Percentiles rank a stretch among this genome's conserved stretches.
These are phyloP conservation scores for Anthracocystis walkeri DNA, from an alignment of 1,284 basidiomycete species.

Conservation along the genomic window DNA sequence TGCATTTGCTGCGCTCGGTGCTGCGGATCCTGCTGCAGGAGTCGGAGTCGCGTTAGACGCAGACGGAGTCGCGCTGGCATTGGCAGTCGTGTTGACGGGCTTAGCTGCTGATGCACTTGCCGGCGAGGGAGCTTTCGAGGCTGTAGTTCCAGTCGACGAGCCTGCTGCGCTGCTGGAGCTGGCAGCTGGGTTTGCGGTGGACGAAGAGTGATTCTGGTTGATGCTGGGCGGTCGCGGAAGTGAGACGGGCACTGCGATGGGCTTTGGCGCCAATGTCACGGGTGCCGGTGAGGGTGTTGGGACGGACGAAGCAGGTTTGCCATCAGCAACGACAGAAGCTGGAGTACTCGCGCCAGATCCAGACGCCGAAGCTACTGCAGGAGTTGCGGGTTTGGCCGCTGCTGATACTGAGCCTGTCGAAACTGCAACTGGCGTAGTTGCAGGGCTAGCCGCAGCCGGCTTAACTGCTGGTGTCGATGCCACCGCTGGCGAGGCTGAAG, in stretches of 20 bases:
- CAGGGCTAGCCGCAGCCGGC: not conserved
- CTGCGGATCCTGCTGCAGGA: slow-evolving; percentile 1
- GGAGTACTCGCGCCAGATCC: slow-evolving; percentile 7
- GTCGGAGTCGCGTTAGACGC: slow-evolving; percentile 12
- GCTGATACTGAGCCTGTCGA: not conserved
- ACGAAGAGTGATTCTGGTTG: slow-evolving; percentile 35
- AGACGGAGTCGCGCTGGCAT: slow-evolving; percentile 4
- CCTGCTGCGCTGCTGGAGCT: slow-evolving; percentile 3
- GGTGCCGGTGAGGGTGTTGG: slow-evolving; percentile 12
- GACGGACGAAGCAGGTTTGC: slow-evolving; percentile 12
- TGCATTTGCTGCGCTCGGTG: not conserved
- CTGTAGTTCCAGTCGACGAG: slow-evolving; percentile 4
- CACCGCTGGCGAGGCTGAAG: slow-evolving; percentile 3
- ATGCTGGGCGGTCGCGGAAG: slow-evolving; percentile 47
- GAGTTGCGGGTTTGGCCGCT: slow-evolving; percentile 10
- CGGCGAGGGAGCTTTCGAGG: slow-evolving; percentile 5
- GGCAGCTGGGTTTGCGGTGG: slow-evolving; percentile 15
- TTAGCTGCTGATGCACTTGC: slow-evolving; percentile 4
- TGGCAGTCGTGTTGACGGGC: slow-evolving; percentile 8
- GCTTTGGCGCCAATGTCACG: slow-evolving; percentile 22
- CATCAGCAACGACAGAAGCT: slow-evolving; percentile 6
- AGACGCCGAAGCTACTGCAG: slow-evolving; percentile 5
- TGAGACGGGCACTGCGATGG: slow-evolving; percentile 27
- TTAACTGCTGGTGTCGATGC: slow-evolving; percentile 2
- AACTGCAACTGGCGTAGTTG: not conserved